Evolutionary conservation across 2,329 filamentous ascomycete species (phyloP).

Genomic region (Scedosporium dehoogii): DNA sequence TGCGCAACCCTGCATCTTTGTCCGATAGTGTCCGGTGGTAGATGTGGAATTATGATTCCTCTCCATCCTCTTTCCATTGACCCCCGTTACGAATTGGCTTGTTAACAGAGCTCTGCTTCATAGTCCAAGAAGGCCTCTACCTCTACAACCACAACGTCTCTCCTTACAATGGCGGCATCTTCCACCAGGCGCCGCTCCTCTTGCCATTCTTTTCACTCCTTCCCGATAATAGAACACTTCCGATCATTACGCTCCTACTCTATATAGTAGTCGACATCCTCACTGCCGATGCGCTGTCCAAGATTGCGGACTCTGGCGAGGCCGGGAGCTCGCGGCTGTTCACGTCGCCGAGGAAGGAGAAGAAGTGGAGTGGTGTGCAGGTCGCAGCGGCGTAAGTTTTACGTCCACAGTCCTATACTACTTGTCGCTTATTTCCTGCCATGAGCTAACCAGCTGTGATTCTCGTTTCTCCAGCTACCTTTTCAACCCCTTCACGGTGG

Average conservation of each 20-base stretch:
- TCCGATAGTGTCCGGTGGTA: too few species aligned
- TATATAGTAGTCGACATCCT: conserved; percentile 75
- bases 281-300: conserved; percentile 67
- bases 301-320: conserved; percentile 74
- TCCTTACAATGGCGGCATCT: conserved; percentile 88
- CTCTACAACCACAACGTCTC: conserved; percentile 94
- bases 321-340: conserved; percentile 65
- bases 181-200: conserved; percentile 74
- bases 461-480: conserved; percentile 52
- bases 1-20: not conserved
- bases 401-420: not conserved
- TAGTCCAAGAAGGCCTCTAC: conserved; percentile 93
- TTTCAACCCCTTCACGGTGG: conserved; percentile 89
- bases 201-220: conserved; percentile 86
- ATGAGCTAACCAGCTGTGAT: conserved; percentile 6
- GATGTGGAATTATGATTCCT: not conserved
- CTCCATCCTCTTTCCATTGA: conserved; percentile 1
- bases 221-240: conserved; percentile 55
- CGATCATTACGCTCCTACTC: conserved; percentile 67
- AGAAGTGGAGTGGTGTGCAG: conserved; percentile 63
- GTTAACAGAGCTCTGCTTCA: conserved; percentile 3
- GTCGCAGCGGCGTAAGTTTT: conserved; percentile 65
- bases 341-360: conserved; percentile 65
- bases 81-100: not conserved
- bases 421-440: not conserved